A percentile compares a stretch with the other conserved stretches of the same genome.
These are phyloP conservation scores for Rehmannia glutinosa DNA, from an alignment of 257 asterid genomes.

Conservation along the genomic window DNA sequence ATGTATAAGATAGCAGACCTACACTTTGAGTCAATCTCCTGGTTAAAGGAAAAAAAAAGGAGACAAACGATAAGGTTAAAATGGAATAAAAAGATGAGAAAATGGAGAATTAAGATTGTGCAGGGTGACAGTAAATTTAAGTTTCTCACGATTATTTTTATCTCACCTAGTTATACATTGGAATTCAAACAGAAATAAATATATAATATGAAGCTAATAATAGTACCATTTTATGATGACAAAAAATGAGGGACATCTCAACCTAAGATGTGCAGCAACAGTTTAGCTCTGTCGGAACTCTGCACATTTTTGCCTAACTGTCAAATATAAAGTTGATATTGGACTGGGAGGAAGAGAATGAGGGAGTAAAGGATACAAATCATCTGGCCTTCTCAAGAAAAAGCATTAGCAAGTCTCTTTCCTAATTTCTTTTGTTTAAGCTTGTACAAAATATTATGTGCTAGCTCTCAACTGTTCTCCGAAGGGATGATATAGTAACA, in stretches of 20 bases:
- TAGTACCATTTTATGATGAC: not conserved
- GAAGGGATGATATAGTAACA: not conserved
- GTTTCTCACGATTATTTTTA: conserved; percentile 7
- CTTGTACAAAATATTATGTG: not conserved
- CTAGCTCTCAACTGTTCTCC: not conserved
- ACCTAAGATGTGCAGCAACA: not conserved
- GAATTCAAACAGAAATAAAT: not conserved
- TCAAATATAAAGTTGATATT: not conserved
- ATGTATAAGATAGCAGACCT: conserved; percentile 82
- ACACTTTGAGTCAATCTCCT: conserved; percentile 65
- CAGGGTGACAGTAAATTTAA: not conserved
- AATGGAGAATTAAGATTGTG: not conserved
- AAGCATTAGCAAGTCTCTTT: conserved; percentile 1
- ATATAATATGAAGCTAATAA: not conserved
- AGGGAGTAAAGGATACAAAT: not conserved
- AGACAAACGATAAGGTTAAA: not conserved
- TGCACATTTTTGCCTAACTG: not conserved
- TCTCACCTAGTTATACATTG: not conserved
- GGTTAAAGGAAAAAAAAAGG: conserved; percentile 14
- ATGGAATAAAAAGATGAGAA: conserved; percentile 4
- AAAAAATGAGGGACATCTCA: not conserved
- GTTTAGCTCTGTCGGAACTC: not conserved
- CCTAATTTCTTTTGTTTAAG: not conserved
- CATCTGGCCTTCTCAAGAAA: not conserved
- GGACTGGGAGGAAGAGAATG: not conserved